A percentile compares a stretch with the other conserved stretches of the same genome.
Conservation (phyloP, 2,329 filamentous ascomycete genomes). For the Cercospora sp. region DNA sequence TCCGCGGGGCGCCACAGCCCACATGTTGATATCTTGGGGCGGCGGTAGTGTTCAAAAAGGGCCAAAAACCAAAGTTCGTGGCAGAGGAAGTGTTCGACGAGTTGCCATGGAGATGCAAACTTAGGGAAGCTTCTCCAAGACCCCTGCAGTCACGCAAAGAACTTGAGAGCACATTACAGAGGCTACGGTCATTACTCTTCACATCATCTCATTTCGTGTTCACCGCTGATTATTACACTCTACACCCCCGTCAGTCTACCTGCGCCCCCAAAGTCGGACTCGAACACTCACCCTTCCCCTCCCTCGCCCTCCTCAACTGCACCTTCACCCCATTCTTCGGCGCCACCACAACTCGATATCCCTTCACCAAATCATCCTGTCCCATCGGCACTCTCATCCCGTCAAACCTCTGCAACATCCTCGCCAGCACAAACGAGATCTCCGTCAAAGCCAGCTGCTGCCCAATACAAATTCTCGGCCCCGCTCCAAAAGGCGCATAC, state of each 20-base stretch:
- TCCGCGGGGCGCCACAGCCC: not conserved
- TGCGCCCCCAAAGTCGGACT: not conserved
- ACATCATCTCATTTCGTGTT: not conserved
- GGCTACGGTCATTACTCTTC: not conserved
- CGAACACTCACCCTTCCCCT: not conserved
- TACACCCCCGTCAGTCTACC: no score
- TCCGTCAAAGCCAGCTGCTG: conserved; percentile 25
- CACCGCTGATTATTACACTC: not conserved
- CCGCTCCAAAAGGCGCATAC: conserved; percentile 30
- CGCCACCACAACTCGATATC: conserved; percentile 27
- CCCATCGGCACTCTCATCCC: conserved; percentile 23
- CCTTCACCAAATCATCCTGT: conserved; percentile 26
- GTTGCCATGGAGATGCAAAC: conserved; percentile 2
- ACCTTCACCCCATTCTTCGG: conserved; percentile 31
- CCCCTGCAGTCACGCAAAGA: not conserved
- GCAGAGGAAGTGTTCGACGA: not conserved
- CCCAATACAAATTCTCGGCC: conserved; percentile 29
- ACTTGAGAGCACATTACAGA: not conserved
- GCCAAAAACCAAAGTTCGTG: not conserved
- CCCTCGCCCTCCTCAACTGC: conserved; percentile 3
- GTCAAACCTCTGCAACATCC: conserved; percentile 25
- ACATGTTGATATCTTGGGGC: not conserved
- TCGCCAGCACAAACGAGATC: conserved; percentile 25
- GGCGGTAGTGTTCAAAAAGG: not conserved
- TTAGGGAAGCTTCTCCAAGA: not conserved